Conservation (phyloP, 2,329 filamentous ascomycete species). For the Epichloe gansuensis region DNA sequence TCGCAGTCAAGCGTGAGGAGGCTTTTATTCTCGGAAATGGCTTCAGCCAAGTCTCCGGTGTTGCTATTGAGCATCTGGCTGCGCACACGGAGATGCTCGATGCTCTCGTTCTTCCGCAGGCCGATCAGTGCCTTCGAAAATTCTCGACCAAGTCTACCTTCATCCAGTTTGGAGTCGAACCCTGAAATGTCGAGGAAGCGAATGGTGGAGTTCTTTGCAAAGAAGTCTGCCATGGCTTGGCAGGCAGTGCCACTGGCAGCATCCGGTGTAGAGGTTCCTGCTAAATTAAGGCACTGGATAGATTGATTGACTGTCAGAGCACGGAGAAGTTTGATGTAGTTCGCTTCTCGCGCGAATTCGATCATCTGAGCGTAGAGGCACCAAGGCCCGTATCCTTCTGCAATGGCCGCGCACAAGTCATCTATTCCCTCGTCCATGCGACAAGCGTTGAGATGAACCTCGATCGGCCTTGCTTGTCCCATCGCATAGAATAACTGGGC, state of each 20-base stretch:
- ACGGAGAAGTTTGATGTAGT: conserved; percentile 37
- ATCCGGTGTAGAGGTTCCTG: conserved; percentile 39
- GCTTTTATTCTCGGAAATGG: conserved; percentile 34
- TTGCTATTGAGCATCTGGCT: conserved; percentile 45
- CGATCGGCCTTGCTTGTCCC: conserved; percentile 34
- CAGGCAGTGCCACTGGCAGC: conserved; percentile 34
- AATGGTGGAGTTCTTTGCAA: conserved; percentile 37
- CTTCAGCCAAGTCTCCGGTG: conserved; percentile 38
- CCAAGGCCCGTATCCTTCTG: conserved; percentile 34
- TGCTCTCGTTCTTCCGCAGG: conserved; percentile 29
- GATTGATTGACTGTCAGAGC: conserved; percentile 38
- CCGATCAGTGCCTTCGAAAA: conserved; percentile 39
- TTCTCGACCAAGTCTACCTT: conserved; percentile 41
- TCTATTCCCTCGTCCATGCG: conserved; percentile 40
- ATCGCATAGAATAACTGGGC: conserved; percentile 39
- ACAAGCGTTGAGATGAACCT: conserved; percentile 38
- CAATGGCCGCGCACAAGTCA: conserved; percentile 35
- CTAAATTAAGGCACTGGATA: conserved; percentile 40
- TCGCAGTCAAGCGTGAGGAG: conserved; percentile 42
- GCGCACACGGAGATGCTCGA: conserved; percentile 40
- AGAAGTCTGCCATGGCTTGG: conserved; percentile 35
- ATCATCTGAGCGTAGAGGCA: conserved; percentile 44
- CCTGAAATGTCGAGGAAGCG: conserved; percentile 45
- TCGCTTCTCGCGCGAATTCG: conserved; percentile 40
- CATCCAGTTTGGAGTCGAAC: conserved; percentile 44